phyloP scores from a whole-genome alignment of 2,329 filamentous ascomycete species.

The Colletotrichum nymphaeae region DNA sequence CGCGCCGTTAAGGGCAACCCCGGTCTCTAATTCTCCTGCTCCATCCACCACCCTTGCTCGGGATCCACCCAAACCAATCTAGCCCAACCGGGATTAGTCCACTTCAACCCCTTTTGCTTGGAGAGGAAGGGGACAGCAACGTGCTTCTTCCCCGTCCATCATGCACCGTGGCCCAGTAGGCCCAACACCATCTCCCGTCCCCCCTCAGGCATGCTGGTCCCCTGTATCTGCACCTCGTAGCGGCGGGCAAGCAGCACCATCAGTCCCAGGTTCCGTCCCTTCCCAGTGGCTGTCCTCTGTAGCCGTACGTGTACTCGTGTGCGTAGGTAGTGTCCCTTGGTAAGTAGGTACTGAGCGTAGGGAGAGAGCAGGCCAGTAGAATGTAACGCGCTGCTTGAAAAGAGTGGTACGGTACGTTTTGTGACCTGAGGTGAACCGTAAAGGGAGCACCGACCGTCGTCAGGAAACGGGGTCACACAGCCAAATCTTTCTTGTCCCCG shows the following conservation, averaged over 20 bases:
- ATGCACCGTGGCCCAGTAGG: neutral
- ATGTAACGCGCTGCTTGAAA: neutral
- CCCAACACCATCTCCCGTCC: neutral
- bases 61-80: slow-evolving; percentile 16
- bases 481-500: slow-evolving; percentile 32
- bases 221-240: slow-evolving; percentile 3
- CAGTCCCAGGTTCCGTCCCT: neutral
- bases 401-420: neutral
- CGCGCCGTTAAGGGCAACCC: neutral
- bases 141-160: slow-evolving; percentile 9
- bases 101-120: slow-evolving; percentile 30
- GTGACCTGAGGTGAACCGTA: neutral
- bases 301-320: neutral
- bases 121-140: slow-evolving; percentile 19
- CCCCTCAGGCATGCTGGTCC: neutral
- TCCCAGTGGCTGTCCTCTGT: neutral
- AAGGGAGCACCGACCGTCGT: slow-evolving; percentile 21
- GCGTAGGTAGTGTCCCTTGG: neutral
- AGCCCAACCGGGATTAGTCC: slow-evolving; percentile 16
- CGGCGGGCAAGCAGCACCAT: neutral
- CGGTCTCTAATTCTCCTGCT: slow-evolving; percentile 30
- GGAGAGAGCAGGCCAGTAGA: neutral
- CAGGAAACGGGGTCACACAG: slow-evolving; percentile 28
- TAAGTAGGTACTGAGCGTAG: neutral
- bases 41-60: slow-evolving; percentile 17